Evolutionary conservation across 805 yeast species (phyloP).

Genomic region (Metschnikowia santaceciliae): DNA sequence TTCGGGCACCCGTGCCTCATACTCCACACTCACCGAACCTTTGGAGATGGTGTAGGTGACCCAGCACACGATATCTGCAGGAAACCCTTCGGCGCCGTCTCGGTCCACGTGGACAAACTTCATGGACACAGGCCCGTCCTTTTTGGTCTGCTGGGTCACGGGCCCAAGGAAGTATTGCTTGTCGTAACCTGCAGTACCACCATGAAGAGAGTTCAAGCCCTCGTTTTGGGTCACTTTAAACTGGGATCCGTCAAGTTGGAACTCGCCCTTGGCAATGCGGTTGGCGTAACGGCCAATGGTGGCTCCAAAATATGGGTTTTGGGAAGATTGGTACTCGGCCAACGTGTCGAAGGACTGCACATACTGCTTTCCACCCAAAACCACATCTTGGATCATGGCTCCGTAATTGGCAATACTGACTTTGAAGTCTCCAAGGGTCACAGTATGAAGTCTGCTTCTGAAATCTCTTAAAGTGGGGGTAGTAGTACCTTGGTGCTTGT

Average conservation of each 20-base stretch:
- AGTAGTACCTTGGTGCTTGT: background rate
- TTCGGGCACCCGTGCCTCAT: slow-evolving; percentile 31
- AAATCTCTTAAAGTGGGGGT: slow-evolving; percentile 5
- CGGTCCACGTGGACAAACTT: slow-evolving; percentile 42
- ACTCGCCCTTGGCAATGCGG: slow-evolving; percentile 46
- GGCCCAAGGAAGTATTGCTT: slow-evolving; percentile 53
- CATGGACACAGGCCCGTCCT: slow-evolving; percentile 27
- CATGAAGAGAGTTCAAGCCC: slow-evolving; percentile 43
- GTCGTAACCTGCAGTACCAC: slow-evolving; percentile 52
- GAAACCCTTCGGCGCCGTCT: slow-evolving; percentile 55
- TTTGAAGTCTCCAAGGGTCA: slow-evolving; percentile 27
- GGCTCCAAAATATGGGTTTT: slow-evolving; percentile 56
- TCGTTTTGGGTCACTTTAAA: slow-evolving; percentile 44
- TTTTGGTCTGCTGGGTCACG: slow-evolving; percentile 30
- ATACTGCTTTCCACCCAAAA: slow-evolving; percentile 36
- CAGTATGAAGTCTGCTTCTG: slow-evolving; percentile 34
- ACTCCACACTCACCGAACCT: slow-evolving; percentile 45
- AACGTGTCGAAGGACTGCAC: slow-evolving; percentile 38
- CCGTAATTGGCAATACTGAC: slow-evolving; percentile 49
- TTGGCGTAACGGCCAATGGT: slow-evolving; percentile 66
- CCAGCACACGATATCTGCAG: slow-evolving; percentile 48
- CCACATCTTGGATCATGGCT: slow-evolving; percentile 45
- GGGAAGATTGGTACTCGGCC: slow-evolving; percentile 20
- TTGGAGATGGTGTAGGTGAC: slow-evolving; percentile 44
- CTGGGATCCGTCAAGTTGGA: slow-evolving; percentile 37